Evolutionary conservation across 2,329 filamentous ascomycete genomes (phyloP).

Genomic region (Alternaria consortialis): DNA sequence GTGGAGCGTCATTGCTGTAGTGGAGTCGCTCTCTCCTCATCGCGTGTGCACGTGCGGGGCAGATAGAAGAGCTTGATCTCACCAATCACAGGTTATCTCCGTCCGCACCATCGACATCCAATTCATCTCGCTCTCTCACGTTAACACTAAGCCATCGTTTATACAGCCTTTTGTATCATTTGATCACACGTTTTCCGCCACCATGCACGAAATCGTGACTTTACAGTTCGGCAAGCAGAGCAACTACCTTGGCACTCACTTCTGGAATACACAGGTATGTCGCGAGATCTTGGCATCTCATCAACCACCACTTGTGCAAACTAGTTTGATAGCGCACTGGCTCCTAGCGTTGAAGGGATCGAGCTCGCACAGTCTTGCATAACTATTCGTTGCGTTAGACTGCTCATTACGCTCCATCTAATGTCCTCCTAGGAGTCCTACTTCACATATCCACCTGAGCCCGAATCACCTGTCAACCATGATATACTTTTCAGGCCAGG

Average conservation of each 20-base stretch:
- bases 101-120: background rate
- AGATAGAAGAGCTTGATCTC: conserved; percentile 17
- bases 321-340: background rate
- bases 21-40: conserved; percentile 5
- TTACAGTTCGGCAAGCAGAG: conserved; percentile 91
- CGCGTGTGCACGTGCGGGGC: conserved; percentile 41
- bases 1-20: background rate
- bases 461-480: conserved; percentile 75
- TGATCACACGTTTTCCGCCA: background rate
- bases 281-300: background rate
- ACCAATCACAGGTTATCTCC: conserved; percentile 13
- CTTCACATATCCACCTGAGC: conserved; percentile 82
- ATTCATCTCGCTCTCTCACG: background rate
- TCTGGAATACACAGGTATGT: conserved; percentile 90
- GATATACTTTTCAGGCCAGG: conserved; percentile 90
- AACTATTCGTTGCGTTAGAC: background rate
- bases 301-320: background rate
- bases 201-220: conserved; percentile 94
- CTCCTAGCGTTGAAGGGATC: background rate
- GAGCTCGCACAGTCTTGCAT: background rate
- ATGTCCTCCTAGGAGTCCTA: conserved; percentile 79
- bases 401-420: background rate
- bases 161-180: background rate
- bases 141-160: background rate
- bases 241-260: conserved; percentile 94